Evolutionary conservation across 305 asterid genomes (phyloP).

Genomic region (Solanum hybrid): DNA sequence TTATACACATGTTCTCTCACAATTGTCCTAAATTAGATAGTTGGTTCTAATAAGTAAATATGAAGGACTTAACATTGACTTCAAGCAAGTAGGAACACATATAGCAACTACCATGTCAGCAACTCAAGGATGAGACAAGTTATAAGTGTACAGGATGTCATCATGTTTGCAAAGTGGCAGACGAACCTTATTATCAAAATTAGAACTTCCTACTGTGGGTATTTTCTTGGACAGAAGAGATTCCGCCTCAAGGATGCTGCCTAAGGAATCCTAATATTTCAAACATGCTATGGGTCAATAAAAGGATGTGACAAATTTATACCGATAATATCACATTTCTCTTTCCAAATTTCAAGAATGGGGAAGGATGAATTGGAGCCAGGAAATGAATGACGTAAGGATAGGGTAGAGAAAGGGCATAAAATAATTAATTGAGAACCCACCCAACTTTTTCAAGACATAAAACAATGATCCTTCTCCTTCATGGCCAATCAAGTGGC

Average conservation of each 20-base stretch:
- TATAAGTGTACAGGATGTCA: background rate
- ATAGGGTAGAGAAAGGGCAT: background rate
- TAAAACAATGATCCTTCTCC: conserved; percentile 97
- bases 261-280: background rate
- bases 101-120: background rate
- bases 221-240: background rate
- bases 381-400: background rate
- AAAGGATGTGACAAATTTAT: background rate
- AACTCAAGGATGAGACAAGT: background rate
- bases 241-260: background rate
- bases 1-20: background rate
- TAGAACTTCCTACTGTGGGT: background rate
- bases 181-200: background rate
- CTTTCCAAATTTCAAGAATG: background rate
- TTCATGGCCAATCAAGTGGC: conserved; percentile 98
- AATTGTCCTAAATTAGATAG: background rate
- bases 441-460: conserved; percentile 85
- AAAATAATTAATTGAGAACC: conserved; percentile 20
- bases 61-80: background rate
- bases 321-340: background rate
- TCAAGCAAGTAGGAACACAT: background rate
- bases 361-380: background rate
- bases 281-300: background rate
- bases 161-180: background rate
- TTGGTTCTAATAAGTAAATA: background rate